Evolutionary conservation across 2,329 filamentous ascomycete genomes (phyloP).

Genomic region (Diaporthe nobilis): DNA sequence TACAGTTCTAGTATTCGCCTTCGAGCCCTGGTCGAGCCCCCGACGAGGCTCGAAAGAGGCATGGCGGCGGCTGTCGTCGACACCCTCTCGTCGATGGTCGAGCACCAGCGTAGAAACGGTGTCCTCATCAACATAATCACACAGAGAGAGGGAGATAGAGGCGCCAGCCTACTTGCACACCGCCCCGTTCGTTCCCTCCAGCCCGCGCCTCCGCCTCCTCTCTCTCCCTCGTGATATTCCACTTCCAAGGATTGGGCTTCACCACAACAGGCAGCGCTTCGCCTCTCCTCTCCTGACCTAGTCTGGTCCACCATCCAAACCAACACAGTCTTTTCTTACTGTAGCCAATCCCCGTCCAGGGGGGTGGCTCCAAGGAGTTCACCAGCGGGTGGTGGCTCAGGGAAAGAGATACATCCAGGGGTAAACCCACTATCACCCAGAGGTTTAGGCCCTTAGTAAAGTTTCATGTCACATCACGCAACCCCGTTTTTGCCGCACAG

Average conservation of each 20-base stretch:
- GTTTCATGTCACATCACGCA: constrained; percentile 36
- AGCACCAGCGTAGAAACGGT: background rate
- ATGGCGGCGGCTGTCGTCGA: constrained; percentile 5
- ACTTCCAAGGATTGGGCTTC: background rate
- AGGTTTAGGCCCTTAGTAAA: constrained; percentile 33
- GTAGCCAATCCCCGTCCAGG: constrained; percentile 8
- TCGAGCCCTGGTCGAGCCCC: background rate
- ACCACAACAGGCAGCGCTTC: constrained; percentile 6
- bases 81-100: background rate
- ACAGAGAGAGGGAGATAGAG: background rate
- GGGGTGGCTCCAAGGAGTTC: background rate
- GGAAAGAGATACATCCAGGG: constrained; percentile 28
- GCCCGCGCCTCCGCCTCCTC: background rate
- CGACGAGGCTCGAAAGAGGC: background rate
- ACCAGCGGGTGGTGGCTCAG: background rate
- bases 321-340: background rate
- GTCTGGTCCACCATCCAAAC: background rate
- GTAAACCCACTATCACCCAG: constrained; percentile 27
- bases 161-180: constrained; percentile 2
- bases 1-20: too few relatives aligned
- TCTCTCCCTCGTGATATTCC: background rate
- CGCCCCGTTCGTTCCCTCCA: background rate
- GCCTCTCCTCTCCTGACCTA: constrained; percentile 4
- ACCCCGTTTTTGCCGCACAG: constrained; percentile 2
- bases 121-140: background rate